Base-by-base conservation (phyloP, 2,329 filamentous ascomycete species). In the Magnaporthales sp. region DNA sequence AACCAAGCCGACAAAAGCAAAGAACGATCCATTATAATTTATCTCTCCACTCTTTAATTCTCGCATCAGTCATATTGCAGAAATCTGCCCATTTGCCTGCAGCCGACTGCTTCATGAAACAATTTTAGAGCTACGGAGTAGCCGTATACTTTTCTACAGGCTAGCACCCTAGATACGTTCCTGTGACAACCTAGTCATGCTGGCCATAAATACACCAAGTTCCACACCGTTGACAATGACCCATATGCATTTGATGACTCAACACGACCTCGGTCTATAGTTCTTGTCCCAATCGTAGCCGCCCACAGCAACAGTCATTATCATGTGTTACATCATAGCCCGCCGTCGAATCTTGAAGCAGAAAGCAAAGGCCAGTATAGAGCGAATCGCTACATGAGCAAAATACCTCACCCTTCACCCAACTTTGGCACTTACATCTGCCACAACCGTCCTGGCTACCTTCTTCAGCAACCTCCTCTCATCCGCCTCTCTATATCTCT, bases 391-490 rank as follows among this genome's bases (percentile, higher is more conserved):
- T 30, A 22, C n/a, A 19, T n/a, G 22, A 30, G 63, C 15, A 7
- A 7, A 8, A 24, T 54, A 60, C 31, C 22, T 56, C 38, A 63
- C 32, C 65, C 30, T 65, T 74, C 68, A 81, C 81, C 64, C 86
- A 79, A 75, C 85, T 77, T n/a, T 77, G 73, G 69, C 79, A 61
- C 64, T 80, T 19, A 85, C 84, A 73, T 87, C 85, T 11, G 72
- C 80, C 19, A 98, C 93, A 0, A 89, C 92, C 56, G 88, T 86
- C 73, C 93, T 84, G 2, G 92, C 91, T 77, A 94, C 89, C 79
- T 90, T 92, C 84, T 99, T 99, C 76, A 99, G 78, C 72, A 95
- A 80, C 6, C 84, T 85, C 78, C 92, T 90, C 80, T 93, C 89
- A 70, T 97, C 92, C 2, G 90, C 91, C 80, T 98, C 95, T 15